Percentiles rank a stretch among this genome's conserved stretches.
Evolutionary conservation across 495 filamentous ascomycete species (phyloP).

Genomic region (Paragyromitra xinjiangensis): DNA sequence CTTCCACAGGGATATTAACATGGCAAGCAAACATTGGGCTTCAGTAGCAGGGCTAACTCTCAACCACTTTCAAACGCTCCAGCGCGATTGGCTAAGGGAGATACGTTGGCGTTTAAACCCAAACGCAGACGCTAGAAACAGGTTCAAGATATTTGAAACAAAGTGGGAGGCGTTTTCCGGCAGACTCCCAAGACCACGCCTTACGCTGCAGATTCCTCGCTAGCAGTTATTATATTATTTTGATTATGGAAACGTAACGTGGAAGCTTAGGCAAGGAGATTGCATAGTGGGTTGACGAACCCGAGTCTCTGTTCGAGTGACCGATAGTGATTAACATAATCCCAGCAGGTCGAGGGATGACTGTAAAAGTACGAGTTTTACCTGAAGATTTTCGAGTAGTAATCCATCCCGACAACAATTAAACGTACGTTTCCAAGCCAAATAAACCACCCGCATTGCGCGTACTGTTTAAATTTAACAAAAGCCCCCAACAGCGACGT

Average conservation of each 20-base stretch:
- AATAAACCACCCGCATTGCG: not conserved
- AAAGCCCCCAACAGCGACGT: not conserved
- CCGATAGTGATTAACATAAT: not conserved
- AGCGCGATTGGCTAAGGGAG: conserved; percentile 8
- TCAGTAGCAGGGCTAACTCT: not conserved
- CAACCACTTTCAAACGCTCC: not conserved
- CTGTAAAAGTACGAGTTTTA: not conserved
- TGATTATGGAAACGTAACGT: not conserved
- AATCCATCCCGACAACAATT: not conserved
- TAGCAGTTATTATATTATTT: not conserved
- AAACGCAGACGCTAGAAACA: not conserved
- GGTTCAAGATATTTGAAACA: conserved; percentile 5
- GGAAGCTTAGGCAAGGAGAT: not conserved
- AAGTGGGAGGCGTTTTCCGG: not conserved
- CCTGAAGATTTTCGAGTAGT: not conserved
- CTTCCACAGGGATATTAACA: not conserved
- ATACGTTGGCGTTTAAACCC: conserved; percentile 1
- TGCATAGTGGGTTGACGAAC: not conserved
- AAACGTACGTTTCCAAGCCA: not conserved
- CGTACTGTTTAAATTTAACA: not conserved
- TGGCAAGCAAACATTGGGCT: not conserved
- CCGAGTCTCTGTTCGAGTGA: conserved; percentile 3
- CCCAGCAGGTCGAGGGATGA: not conserved
- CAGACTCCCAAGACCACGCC: not conserved
- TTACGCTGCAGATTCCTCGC: not conserved